Evolutionary conservation across 805 yeast genomes (phyloP).

Genomic region (Pichia thaimueangensis): DNA sequence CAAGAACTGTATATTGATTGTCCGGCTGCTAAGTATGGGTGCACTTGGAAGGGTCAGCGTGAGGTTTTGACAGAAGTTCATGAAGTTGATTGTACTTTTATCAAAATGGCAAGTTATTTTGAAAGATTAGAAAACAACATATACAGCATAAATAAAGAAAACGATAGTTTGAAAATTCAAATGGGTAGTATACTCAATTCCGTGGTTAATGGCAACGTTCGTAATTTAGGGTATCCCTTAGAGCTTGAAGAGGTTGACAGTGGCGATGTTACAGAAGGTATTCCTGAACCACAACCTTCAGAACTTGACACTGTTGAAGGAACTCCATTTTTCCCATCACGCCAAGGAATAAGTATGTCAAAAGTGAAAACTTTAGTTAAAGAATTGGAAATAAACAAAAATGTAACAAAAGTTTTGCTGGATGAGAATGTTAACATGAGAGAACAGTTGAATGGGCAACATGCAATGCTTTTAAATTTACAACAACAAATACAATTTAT

Average conservation of each 20-base stretch:
- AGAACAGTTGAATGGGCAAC: slow-evolving; percentile 42
- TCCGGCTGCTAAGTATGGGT: slow-evolving; percentile 44
- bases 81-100: slow-evolving; percentile 24
- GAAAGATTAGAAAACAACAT: slow-evolving; percentile 26
- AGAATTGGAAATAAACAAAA: slow-evolving; percentile 24
- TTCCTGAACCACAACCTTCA: not conserved
- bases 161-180: slow-evolving; percentile 36
- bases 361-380: slow-evolving; percentile 21
- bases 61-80: slow-evolving; percentile 27
- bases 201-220: slow-evolving; percentile 42
- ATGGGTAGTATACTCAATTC: slow-evolving; percentile 40
- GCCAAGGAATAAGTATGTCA: slow-evolving; percentile 33
- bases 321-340: not conserved
- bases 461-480: slow-evolving; percentile 38
- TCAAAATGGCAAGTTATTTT: slow-evolving; percentile 24
- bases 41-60: slow-evolving; percentile 39
- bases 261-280: not conserved
- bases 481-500: slow-evolving; percentile 48
- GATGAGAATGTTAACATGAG: slow-evolving; percentile 30
- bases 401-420: slow-evolving; percentile 19
- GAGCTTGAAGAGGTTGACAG: slow-evolving; percentile 38
- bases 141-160: slow-evolving; percentile 30
- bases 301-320: not conserved
- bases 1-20: slow-evolving; percentile 36
- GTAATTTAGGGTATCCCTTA: slow-evolving; percentile 43